phyloP scores from a whole-genome alignment of 2,329 filamentous ascomycete species.

The Venturiaceae sp. region DNA sequence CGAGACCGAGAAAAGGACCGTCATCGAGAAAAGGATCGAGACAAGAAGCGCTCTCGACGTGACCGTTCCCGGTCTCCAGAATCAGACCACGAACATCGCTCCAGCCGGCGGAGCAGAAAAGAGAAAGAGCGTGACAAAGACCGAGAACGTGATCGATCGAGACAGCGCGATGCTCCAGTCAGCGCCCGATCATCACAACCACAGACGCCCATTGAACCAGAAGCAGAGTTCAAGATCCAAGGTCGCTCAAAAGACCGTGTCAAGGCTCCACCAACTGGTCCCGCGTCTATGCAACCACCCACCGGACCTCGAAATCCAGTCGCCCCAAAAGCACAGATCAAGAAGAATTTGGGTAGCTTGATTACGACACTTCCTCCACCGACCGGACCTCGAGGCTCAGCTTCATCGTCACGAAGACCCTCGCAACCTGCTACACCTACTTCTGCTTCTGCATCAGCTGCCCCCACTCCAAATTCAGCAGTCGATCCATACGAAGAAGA shows the following conservation, averaged over 20 bases:
- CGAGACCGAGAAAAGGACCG: conserved; percentile 35
- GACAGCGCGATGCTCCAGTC: conserved; percentile 18
- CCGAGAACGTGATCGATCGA: conserved; percentile 24
- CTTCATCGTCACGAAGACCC: background rate
- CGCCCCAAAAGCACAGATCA: conserved; percentile 23
- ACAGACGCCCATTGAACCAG: conserved; percentile 11
- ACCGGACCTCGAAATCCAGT: conserved; percentile 17
- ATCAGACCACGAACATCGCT: conserved; percentile 29
- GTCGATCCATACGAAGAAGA: conserved; percentile 58
- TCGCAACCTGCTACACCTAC: background rate
- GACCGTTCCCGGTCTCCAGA: conserved; percentile 32
- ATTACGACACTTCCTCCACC: background rate
- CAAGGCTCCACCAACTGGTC: conserved; percentile 10
- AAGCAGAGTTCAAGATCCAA: conserved; percentile 39
- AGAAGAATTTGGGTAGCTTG: background rate
- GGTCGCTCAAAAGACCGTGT: conserved; percentile 22
- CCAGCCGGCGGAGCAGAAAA: conserved; percentile 30
- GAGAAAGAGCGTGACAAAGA: conserved; percentile 30
- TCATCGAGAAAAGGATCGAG: conserved; percentile 26
- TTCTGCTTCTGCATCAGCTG: background rate
- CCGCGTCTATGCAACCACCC: conserved; percentile 25
- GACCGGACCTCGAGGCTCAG: background rate
- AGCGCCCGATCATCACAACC: background rate
- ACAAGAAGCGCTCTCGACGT: conserved; percentile 35
- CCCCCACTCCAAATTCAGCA: conserved; percentile 7